These are phyloP conservation scores for Pichia sp. DNA, from an alignment of 1,139 yeast genomes.

Conservation along the genomic window DNA sequence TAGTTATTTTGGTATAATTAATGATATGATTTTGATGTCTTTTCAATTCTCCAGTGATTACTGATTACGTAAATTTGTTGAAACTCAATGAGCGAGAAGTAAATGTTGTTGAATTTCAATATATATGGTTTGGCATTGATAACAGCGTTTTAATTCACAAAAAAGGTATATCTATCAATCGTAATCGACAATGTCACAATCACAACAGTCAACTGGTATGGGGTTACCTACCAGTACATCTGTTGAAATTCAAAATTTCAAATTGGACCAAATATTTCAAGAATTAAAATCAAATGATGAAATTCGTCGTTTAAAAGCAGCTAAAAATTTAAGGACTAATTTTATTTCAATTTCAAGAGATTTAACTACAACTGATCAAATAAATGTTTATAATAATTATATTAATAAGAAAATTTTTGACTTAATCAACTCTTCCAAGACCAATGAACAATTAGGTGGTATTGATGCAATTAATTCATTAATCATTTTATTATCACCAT, in stretches of 20 bases:
- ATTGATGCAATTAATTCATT: conserved; percentile 84
- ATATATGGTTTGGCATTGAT: background rate
- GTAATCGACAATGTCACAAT: conserved; percentile 9
- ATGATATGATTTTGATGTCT: background rate
- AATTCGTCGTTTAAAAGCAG: conserved; percentile 45
- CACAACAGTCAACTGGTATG: conserved; percentile 3
- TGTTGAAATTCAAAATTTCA: conserved; percentile 22
- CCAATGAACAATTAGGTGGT: conserved; percentile 77
- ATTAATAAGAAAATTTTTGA: conserved; percentile 86
- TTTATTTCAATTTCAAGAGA: conserved; percentile 70
- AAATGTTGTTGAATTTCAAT: background rate
- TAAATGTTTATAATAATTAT: conserved; percentile 74
- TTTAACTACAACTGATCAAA: conserved; percentile 63
- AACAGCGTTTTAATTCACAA: background rate
- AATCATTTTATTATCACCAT: conserved; percentile 41
- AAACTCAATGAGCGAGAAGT: background rate
- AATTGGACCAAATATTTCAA: conserved; percentile 47
- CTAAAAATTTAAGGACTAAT: conserved; percentile 60
- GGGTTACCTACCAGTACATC: conserved; percentile 14
- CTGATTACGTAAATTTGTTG: background rate
- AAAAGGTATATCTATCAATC: too few species aligned
- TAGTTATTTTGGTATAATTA: background rate
- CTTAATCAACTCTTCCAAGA: conserved; percentile 67
- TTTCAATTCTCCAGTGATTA: background rate
- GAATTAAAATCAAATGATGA: conserved; percentile 43